A percentile compares a stretch with the other conserved stretches of the same genome.
Evolutionary conservation across 2,329 filamentous ascomycete genomes (phyloP).

Genomic region (Verticillium dahliae): DNA sequence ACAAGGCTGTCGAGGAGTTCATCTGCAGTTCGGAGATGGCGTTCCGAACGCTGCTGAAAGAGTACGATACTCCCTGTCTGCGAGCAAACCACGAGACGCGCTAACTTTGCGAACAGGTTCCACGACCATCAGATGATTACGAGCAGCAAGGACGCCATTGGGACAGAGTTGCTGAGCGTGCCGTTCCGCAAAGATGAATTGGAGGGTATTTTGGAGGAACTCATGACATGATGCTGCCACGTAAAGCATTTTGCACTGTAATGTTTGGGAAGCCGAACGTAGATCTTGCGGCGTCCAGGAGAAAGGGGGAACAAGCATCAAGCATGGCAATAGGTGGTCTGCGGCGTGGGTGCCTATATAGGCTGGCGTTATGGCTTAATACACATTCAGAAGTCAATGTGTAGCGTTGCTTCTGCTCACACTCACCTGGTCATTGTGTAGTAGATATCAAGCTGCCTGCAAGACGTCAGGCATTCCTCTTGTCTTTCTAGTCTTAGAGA

Average conservation of each 20-base stretch:
- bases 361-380: background rate
- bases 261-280: background rate
- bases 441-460: too few relatives aligned
- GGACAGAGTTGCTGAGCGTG: slow-evolving; percentile 77
- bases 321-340: background rate
- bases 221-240: slow-evolving; percentile 28
- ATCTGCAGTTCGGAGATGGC: slow-evolving; percentile 96
- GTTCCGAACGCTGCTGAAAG: slow-evolving; percentile 88
- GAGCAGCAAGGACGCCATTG: slow-evolving; percentile 76
- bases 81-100: background rate
- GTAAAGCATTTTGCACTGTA: background rate
- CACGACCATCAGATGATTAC: slow-evolving; percentile 98
- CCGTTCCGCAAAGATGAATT: slow-evolving; percentile 85
- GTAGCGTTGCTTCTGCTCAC: too few relatives aligned
- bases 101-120: slow-evolving; percentile 51
- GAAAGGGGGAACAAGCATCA: background rate
- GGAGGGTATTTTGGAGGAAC: slow-evolving; percentile 80
- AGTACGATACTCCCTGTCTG: slow-evolving; percentile 45
- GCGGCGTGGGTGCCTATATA: background rate
- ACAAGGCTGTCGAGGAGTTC: slow-evolving; percentile 94
- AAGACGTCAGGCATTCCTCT: background rate
- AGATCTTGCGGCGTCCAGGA: background rate
- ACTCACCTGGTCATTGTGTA: background rate
- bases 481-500: too few relatives aligned
- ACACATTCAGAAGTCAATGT: background rate